Evolutionary conservation across 345 rosid species (phyloP), one percentile per base, ranked within the genome.

Genomic region (Brassica cretica): DNA sequence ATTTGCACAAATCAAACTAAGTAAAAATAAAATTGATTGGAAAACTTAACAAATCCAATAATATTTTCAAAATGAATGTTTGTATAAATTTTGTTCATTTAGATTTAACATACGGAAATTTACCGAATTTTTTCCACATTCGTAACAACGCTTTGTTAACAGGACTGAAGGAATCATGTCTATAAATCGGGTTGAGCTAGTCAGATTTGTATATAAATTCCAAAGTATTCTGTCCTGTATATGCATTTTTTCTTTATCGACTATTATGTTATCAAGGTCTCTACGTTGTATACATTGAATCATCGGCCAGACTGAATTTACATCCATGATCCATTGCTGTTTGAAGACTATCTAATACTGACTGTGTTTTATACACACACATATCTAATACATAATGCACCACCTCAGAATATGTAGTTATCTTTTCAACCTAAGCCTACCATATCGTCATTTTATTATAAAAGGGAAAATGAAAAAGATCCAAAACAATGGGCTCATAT

Each of bases 371-470:
- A 44, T 32, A 24, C 19, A 3, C 41, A 68, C 32, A 66, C 30
- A 5, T 66, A 66, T 39, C 10, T 25, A 68, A 44, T 46, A 59
- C 64, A 51, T 21, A 21, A 65, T 33, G 65, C 71, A 74, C 71
- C 65, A 33, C 71, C 16, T 51, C 33, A 35, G 5, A 21, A 21
- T 8, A 51, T 32, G 53, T 51, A 51, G 15, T 51, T 19, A 2
- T 39, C 29, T 27, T 51, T 51, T 58, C 9, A 8, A 58, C 21
- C 19, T 7, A 73, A 49, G 64, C 65, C 63, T 66, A 66, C 44
- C 59, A 37, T 15, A 55, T 75, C 29, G 9, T 10, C 32, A 39
- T 0, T 35, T 14, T 11, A 27, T 18, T 59, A 37, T 15, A 4
- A 37, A 66, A 41, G 64, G 33, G 5, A 18, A 68, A 60, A 56